These are phyloP conservation scores for Sporormia fimetaria DNA, from an alignment of 495 filamentous ascomycete genomes.

Conservation along the genomic window DNA sequence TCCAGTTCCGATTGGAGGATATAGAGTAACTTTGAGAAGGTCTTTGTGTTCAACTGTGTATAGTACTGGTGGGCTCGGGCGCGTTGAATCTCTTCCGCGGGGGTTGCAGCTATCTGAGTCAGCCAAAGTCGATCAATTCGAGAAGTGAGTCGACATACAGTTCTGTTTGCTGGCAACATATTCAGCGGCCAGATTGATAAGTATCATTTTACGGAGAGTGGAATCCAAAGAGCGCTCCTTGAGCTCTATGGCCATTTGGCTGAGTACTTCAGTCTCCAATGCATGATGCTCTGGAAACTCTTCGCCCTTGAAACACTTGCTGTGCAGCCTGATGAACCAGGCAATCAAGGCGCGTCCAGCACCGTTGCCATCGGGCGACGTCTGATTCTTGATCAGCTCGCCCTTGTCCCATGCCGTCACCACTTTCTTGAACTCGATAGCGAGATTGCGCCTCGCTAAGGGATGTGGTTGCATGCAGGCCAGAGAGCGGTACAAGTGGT, in stretches of 20 bases:
- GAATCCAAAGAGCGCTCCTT: constrained; percentile 56
- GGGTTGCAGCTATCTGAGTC: constrained; percentile 18
- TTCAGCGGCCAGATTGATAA: constrained; percentile 80
- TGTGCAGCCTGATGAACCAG: constrained; percentile 84
- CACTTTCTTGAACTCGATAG: constrained; percentile 68
- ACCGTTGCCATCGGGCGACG: constrained; percentile 39
- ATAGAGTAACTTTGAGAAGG: constrained; percentile 65
- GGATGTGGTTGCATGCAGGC: constrained; percentile 62
- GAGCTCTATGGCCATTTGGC: constrained; percentile 59
- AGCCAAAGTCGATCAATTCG: constrained; percentile 25
- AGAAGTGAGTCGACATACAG: constrained; percentile 37
- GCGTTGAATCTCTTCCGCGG: constrained; percentile 22
- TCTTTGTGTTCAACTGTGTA: constrained; percentile 70
- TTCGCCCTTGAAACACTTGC: constrained; percentile 63
- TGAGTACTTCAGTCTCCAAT: constrained; percentile 75
- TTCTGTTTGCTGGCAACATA: constrained; percentile 50
- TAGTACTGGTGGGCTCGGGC: constrained; percentile 57
- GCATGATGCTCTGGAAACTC: constrained; percentile 66
- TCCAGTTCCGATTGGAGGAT: constrained; percentile 58
- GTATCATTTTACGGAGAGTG: constrained; percentile 63
- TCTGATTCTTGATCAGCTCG: constrained; percentile 41
- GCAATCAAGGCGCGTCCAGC: constrained; percentile 47
- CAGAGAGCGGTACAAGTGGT: constrained; percentile 77
- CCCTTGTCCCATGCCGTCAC: constrained; percentile 47
- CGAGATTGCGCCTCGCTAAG: constrained; percentile 59